Evolutionary conservation across 805 yeast genomes (phyloP), one percentile per base, ranked within the genome.

Genomic region (Starmera dryadoides): DNA sequence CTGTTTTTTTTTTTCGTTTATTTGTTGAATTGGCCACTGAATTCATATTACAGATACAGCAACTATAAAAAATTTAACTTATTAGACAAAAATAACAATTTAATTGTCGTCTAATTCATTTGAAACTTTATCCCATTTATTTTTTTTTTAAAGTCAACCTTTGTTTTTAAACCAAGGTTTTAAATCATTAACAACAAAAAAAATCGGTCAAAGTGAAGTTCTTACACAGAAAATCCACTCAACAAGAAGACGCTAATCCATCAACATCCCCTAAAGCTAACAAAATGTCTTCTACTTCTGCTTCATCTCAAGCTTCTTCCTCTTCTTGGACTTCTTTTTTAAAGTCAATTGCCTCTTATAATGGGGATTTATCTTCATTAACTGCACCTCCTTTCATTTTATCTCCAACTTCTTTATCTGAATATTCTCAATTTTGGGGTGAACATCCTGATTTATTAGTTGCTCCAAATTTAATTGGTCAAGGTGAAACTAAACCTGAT

Each of bases 371-470:
- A 46, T 86, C 96, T 16, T 79, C 95, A 4, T 68, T 93, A 56
- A 89, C 98, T 2, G 98, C 98, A 3, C 98, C 98, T 16, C 97
- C 98, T 8, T 93, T 91, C 65, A 93, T 93, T 48, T 70, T 93
- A 47, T 86, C 96, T 4, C 87, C 96, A 19, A 81, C 85, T 6
- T 89, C 97, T 3, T 71, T 87, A 51, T 78, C 78, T 26, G 98
- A 93, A 66, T 93, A 86, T 63, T 84, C 96, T 18, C 91, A 86
- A 60, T 93, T 86, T 65, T 93, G 98, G 97, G 86, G 88, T 35
- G 96, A 89, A 58, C 91, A 86, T 55, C 88, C 89, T 18, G 91
- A 86, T 45, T 69, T 88, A 46, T 75, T 93, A 40, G 62, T 87
- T 39, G 89, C 77, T 29, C 89, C 97, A 26, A 72, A 71, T 46